phyloP scores from a whole-genome alignment of 2,329 filamentous ascomycete species.

The Cytospora paraplurivora region DNA sequence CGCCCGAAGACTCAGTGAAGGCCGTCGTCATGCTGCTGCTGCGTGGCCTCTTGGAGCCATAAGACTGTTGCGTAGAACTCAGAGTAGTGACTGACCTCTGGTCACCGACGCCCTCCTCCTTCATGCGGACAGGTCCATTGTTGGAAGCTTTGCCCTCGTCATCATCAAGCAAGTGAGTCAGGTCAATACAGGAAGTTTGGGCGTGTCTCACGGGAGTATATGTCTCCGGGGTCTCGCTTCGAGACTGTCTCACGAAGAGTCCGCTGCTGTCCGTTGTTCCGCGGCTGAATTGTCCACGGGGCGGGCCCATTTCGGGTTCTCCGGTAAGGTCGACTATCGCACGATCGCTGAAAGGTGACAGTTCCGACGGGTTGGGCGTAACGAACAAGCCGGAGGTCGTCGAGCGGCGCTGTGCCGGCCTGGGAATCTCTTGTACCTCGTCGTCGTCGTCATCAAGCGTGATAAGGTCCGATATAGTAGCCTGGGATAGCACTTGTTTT shows the following conservation, averaged over 20 bases:
- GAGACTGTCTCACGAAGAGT: background rate
- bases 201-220: background rate
- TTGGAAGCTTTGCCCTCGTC: background rate
- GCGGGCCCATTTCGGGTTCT: background rate
- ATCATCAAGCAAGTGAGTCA: background rate
- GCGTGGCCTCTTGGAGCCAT: constrained; percentile 10
- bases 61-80: background rate
- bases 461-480: background rate
- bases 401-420: background rate
- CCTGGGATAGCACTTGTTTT: background rate
- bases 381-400: background rate
- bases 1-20: background rate
- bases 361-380: background rate
- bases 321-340: background rate
- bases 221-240: background rate
- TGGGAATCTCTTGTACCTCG: background rate
- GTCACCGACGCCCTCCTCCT: background rate
- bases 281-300: background rate
- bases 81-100: background rate
- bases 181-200: background rate
- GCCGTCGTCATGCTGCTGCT: background rate
- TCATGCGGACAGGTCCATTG: background rate
- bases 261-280: background rate
- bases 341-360: background rate
- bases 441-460: constrained; percentile 4